Conservation (phyloP, 768 basidiomycete species). For the Exsudoporus frostii region DNA sequence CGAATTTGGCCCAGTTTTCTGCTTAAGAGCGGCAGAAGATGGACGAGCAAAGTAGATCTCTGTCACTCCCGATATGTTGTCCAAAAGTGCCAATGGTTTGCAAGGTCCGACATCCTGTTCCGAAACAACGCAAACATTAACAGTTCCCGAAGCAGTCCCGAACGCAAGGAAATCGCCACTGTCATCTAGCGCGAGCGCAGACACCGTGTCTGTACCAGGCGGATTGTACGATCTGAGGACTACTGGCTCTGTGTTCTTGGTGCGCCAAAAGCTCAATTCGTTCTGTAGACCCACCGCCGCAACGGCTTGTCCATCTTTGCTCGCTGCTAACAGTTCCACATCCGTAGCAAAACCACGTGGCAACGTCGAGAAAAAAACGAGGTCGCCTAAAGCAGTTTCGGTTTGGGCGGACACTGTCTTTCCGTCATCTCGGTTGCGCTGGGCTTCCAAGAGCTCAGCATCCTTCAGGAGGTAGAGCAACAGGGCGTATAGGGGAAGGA, state of each 20-base stretch:
- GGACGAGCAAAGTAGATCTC: conserved; percentile 46
- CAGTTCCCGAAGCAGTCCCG: conserved; percentile 64
- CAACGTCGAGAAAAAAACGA: conserved; percentile 61
- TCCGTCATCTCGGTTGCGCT: conserved; percentile 57
- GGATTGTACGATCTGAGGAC: conserved; percentile 47
- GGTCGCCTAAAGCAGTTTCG: conserved; percentile 35
- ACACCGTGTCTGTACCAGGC: conserved; percentile 47
- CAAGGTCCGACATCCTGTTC: conserved; percentile 36
- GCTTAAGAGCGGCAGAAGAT: conserved; percentile 8
- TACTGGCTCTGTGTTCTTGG: conserved; percentile 39
- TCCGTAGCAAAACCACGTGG: conserved; percentile 83
- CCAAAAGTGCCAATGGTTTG: conserved; percentile 41
- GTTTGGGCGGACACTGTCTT: conserved; percentile 32
- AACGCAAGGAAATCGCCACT: conserved; percentile 62
- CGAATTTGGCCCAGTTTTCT: conserved; percentile 16
- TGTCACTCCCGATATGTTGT: conserved; percentile 48
- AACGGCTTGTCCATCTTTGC: conserved; percentile 60
- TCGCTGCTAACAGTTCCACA: conserved; percentile 74
- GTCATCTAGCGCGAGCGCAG: conserved; percentile 61
- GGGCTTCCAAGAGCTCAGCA: conserved; percentile 85
- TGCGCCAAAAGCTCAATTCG: conserved; percentile 70
- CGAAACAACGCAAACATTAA: conserved; percentile 61
- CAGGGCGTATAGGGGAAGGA: conserved; percentile 67
- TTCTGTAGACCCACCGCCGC: conserved; percentile 77
- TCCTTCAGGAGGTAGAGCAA: conserved; percentile 87